Evolutionary conservation across 805 yeast genomes (phyloP).

Genomic region (Jamesozyma gamospora): DNA sequence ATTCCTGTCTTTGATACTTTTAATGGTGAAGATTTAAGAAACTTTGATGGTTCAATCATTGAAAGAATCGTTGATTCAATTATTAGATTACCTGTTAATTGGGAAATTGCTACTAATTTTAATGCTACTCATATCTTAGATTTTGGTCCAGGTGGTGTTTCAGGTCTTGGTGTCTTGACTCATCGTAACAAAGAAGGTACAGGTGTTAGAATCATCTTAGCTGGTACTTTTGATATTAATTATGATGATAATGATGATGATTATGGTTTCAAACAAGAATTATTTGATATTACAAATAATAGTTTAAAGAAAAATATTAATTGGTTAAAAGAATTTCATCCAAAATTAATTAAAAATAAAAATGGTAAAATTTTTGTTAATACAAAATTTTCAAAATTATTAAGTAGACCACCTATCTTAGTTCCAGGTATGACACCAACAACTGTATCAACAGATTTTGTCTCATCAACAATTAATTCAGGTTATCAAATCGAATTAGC

Average conservation of each 20-base stretch:
- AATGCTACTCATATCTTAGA: constrained; percentile 80
- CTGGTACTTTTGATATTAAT: constrained; percentile 73
- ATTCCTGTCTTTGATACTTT: constrained; percentile 90
- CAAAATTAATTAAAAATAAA: constrained; percentile 68
- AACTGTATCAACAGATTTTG: constrained; percentile 89
- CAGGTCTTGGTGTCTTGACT: constrained; percentile 92
- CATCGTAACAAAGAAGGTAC: constrained; percentile 98
- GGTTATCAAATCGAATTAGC: constrained; percentile 97
- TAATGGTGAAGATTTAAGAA: constrained; percentile 70
- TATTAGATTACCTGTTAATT: constrained; percentile 80
- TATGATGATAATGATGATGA: constrained; percentile 50
- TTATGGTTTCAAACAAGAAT: constrained; percentile 90
- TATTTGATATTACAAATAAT: constrained; percentile 59
- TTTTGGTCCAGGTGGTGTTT: constrained; percentile 98
- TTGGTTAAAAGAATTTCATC: constrained; percentile 85
- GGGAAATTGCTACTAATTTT: constrained; percentile 86
- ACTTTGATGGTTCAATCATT: constrained; percentile 43
- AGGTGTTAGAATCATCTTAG: constrained; percentile 88
- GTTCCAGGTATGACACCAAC: constrained; percentile 99
- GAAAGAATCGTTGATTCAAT: constrained; percentile 72
- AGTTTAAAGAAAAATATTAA: constrained; percentile 75
- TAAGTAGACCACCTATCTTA: constrained; percentile 93
- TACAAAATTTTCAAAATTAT: constrained; percentile 83
- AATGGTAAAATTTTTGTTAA: constrained; percentile 74
- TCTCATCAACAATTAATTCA: constrained; percentile 86